Conservation (phyloP, 2,329 filamentous ascomycete species). For the Penicillium sp. region DNA sequence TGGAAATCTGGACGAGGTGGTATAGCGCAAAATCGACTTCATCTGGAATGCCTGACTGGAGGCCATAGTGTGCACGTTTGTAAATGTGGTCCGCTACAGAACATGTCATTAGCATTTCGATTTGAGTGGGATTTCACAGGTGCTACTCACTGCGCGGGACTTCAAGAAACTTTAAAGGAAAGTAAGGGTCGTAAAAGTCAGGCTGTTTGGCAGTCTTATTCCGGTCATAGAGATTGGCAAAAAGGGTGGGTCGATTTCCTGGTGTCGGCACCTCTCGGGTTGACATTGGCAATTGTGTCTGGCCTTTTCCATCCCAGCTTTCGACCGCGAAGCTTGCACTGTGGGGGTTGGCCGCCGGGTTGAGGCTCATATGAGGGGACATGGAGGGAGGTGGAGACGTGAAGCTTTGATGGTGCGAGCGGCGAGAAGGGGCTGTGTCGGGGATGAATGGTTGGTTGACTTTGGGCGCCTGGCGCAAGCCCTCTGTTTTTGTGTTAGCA, state of each 20-base stretch:
- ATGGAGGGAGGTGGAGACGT: slow-evolving; percentile 36
- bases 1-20: slow-evolving; percentile 92
- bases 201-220: slow-evolving; percentile 32
- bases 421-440: slow-evolving; percentile 37
- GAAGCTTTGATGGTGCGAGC: slow-evolving; percentile 29
- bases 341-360: slow-evolving; percentile 31
- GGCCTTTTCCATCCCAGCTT: slow-evolving; percentile 40
- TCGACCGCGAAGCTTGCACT: slow-evolving; percentile 32
- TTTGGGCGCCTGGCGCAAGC: slow-evolving; percentile 41
- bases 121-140: neutral
- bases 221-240: slow-evolving; percentile 26
- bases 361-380: slow-evolving; percentile 24
- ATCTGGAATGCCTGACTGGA: slow-evolving; percentile 73
- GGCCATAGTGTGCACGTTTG: slow-evolving; percentile 76
- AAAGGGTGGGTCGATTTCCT: slow-evolving; percentile 42
- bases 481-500: slow-evolving; percentile 30
- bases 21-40: slow-evolving; percentile 93
- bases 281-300: slow-evolving; percentile 37
- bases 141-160: slow-evolving; percentile 35
- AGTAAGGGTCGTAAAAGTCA: slow-evolving; percentile 41
- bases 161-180: slow-evolving; percentile 35
- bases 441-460: slow-evolving; percentile 41
- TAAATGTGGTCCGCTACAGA: slow-evolving; percentile 66
- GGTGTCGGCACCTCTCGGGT: slow-evolving; percentile 44
- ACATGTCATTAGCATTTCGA: slow-evolving; percentile 6